Percentiles rank a stretch among this genome's conserved stretches.
Evolutionary conservation across 164 flowering plant species (phyloP).

Genomic region (Cinnamomum micranthum): DNA sequence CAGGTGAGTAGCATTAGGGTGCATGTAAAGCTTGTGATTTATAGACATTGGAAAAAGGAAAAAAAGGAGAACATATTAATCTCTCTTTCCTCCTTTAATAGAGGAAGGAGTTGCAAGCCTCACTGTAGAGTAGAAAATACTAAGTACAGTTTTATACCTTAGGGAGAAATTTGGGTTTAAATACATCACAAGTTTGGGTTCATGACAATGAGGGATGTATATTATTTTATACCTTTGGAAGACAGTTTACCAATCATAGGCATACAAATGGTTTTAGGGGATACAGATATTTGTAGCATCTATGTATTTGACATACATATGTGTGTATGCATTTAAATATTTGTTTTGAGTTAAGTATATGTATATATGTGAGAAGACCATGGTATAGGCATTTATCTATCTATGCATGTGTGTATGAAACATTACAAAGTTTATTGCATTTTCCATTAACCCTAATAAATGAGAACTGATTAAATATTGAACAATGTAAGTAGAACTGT

Average conservation of each 20-base stretch:
- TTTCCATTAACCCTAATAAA: no score
- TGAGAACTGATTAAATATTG: no score
- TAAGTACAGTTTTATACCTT: conserved; percentile 18
- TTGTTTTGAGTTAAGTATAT: no score
- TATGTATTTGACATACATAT: background rate
- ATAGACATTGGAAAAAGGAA: background rate
- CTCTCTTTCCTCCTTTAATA: conserved; percentile 3
- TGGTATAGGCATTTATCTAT: no score
- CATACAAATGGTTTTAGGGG: conserved; percentile 14
- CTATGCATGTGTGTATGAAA: no score
- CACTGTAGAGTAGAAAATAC: conserved; percentile 12
- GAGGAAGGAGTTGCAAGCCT: conserved; percentile 6
- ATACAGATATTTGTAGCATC: conserved; percentile 9
- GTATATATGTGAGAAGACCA: no score
- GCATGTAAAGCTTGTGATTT: background rate
- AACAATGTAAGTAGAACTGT: no score
- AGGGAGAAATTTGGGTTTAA: conserved; percentile 9
- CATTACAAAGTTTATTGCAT: no score
- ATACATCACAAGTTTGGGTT: conserved; percentile 11
- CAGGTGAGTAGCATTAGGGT: background rate
- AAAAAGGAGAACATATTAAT: background rate
- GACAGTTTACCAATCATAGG: conserved; percentile 13
- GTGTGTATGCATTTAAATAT: no score
- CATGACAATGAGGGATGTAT: conserved; percentile 21
- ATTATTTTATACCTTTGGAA: conserved; percentile 8